A percentile compares a stretch with the other conserved stretches of the same genome.
Evolutionary conservation across 1,139 yeast genomes (phyloP).

Genomic region (Ogataea hybrid): DNA sequence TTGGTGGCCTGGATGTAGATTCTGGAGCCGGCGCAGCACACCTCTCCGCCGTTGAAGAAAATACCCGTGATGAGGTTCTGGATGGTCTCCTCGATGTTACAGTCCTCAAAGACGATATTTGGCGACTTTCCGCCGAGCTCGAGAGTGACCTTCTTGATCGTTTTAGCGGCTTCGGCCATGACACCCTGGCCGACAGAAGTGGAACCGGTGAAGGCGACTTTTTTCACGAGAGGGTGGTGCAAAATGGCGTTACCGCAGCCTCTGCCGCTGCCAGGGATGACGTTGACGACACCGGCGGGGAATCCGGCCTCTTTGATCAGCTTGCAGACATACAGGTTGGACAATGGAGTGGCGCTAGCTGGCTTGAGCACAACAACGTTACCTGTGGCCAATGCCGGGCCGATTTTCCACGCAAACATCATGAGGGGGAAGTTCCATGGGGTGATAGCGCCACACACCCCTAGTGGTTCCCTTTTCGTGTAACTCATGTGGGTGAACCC

Average conservation of each 20-base stretch:
- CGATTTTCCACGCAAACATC: constrained; percentile 80
- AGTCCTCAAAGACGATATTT: constrained; percentile 71
- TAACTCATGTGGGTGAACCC: constrained; percentile 60
- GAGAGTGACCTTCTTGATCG: constrained; percentile 75
- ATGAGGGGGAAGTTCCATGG: constrained; percentile 91
- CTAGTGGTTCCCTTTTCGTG: constrained; percentile 70
- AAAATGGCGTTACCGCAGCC: constrained; percentile 73
- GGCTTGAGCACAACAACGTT: constrained; percentile 73
- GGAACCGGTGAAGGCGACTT: constrained; percentile 83
- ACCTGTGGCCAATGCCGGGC: constrained; percentile 81
- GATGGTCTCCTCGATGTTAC: constrained; percentile 62
- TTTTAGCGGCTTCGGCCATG: constrained; percentile 68
- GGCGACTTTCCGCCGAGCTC: constrained; percentile 90
- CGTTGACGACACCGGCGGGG: constrained; percentile 78
- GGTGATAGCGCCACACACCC: constrained; percentile 85
- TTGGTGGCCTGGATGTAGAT: constrained; percentile 57
- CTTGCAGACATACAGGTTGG: constrained; percentile 64
- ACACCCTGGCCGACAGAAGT: constrained; percentile 72
- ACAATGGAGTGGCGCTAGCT: constrained; percentile 76
- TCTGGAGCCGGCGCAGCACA: constrained; percentile 85
- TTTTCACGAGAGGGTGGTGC: constrained; percentile 66
- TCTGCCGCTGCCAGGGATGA: constrained; percentile 73
- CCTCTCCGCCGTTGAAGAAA: constrained; percentile 82
- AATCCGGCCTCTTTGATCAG: constrained; percentile 68
- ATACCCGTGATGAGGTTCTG: constrained; percentile 59